Conservation (phyloP, 2,329 filamentous ascomycete genomes). For the Rutstroemia sp. region DNA sequence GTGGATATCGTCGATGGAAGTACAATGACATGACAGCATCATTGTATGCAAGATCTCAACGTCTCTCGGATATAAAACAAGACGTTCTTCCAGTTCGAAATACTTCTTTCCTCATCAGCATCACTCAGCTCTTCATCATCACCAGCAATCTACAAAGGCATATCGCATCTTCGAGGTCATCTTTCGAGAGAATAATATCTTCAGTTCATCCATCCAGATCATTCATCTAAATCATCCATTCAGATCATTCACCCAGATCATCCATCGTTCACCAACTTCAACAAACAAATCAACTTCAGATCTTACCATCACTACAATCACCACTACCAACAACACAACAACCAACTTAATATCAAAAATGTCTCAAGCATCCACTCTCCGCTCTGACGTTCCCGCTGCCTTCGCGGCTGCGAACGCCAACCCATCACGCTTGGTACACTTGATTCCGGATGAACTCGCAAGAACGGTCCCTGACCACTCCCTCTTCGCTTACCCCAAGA, state of each 20-base stretch:
- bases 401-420: constrained; percentile 6
- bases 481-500: constrained; percentile 19
- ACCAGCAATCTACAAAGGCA: neutral
- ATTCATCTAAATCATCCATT: neutral
- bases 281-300: neutral
- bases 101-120: neutral
- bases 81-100: neutral
- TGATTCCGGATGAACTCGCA: constrained; percentile 18
- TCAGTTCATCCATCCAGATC: neutral
- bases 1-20: neutral
- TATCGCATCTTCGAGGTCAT: neutral
- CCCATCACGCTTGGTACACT: constrained; percentile 15
- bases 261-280: neutral
- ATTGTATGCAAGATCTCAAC: neutral
- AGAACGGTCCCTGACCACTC: constrained; percentile 14
- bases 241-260: neutral
- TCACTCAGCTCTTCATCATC: neutral
- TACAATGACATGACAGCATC: neutral
- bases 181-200: neutral
- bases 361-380: constrained; percentile 11
- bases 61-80: neutral
- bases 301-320: neutral
- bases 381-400: constrained; percentile 5
- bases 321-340: neutral
- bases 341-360: constrained; percentile 7